These are phyloP conservation scores for Verticillium dahliae DNA, from an alignment of 2,329 filamentous ascomycete genomes.

Conservation along the genomic window DNA sequence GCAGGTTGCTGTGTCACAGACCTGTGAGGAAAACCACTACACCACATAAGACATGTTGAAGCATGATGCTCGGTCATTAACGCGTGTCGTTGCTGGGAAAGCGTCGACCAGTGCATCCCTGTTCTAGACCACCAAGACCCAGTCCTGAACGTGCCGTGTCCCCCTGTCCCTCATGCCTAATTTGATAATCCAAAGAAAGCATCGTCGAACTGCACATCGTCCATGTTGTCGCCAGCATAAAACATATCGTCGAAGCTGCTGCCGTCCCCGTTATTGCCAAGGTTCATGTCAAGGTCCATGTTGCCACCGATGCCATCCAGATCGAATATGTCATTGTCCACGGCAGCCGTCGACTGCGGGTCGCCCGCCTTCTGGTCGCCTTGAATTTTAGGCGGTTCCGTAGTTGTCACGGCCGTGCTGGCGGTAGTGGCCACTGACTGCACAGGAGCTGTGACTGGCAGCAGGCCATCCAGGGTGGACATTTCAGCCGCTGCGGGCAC, in stretches of 20 bases:
- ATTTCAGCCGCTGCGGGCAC: conserved; percentile 30
- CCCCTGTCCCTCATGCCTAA: neutral
- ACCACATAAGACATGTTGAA: too few species aligned
- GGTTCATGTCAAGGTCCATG: conserved; percentile 32
- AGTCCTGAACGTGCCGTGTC: neutral
- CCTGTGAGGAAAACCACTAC: too few species aligned
- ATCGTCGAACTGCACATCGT: conserved; percentile 40
- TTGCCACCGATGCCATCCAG: conserved; percentile 33
- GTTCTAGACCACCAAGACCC: neutral
- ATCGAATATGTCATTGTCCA: conserved; percentile 40
- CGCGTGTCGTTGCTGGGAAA: too few species aligned
- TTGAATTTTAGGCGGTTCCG: conserved; percentile 11
- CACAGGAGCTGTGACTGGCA: conserved; percentile 7
- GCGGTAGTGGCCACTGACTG: conserved; percentile 1
- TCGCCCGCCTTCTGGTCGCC: conserved; percentile 21
- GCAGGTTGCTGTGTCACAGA: too few species aligned
- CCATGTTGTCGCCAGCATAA: conserved; percentile 34
- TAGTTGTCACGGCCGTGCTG: conserved; percentile 1
- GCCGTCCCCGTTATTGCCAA: conserved; percentile 25
- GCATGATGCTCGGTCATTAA: too few species aligned
- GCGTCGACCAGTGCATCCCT: too few species aligned
- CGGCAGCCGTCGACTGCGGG: neutral
- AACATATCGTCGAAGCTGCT: conserved; percentile 46
- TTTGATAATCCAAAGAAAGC: conserved; percentile 31
- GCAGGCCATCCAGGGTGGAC: conserved; percentile 16